A percentile compares a stretch with the other conserved stretches of the same genome.
These are phyloP conservation scores for Hygrocybe coccinea DNA, from an alignment of 768 basidiomycete genomes.

Conservation along the genomic window DNA sequence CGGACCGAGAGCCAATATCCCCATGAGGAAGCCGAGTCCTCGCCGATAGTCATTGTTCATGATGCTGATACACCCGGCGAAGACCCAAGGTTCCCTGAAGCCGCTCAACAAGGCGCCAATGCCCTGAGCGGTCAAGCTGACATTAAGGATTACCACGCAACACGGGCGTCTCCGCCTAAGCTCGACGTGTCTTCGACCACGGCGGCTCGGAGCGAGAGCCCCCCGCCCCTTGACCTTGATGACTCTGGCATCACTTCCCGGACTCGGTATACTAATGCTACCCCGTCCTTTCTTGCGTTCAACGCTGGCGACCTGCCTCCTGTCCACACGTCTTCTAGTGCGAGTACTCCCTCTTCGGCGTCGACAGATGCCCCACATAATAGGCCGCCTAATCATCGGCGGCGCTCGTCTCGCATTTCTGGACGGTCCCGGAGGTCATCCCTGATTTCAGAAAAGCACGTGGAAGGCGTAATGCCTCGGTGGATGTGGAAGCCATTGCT, in stretches of 20 bases:
- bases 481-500: constrained; percentile 54
- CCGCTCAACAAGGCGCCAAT: background rate
- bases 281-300: too few relatives aligned
- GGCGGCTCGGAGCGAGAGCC: background rate
- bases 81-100: background rate
- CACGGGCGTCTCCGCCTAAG: constrained; percentile 26
- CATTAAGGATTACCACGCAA: constrained; percentile 33
- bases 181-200: background rate
- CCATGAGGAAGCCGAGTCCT: background rate
- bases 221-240: background rate
- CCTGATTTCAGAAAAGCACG: constrained; percentile 40
- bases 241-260: background rate
- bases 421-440: constrained; percentile 29
- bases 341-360: background rate
- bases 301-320: background rate
- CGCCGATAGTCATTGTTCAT: background rate
- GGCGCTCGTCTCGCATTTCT: background rate
- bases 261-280: too few relatives aligned
- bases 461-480: constrained; percentile 46
- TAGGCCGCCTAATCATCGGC: background rate
- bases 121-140: background rate
- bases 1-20: background rate
- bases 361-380: background rate
- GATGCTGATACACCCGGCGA: background rate
- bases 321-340: background rate